Conservation (phyloP, 371 early-diverging fungal species). For the Mucor piriformis region DNA sequence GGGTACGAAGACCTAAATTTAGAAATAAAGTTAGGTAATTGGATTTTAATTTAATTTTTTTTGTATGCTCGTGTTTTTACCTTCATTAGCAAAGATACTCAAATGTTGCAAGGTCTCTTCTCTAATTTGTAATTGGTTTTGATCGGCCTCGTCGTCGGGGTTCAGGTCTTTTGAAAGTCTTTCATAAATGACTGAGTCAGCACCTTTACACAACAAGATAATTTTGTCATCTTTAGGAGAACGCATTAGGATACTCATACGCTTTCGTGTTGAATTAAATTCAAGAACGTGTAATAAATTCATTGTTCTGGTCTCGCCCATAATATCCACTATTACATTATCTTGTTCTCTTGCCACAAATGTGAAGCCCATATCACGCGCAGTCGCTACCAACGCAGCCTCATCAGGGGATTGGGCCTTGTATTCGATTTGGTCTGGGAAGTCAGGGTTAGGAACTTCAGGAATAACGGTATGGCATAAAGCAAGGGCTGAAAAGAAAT, state of each 20-base stretch:
- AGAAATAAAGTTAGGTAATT: not conserved
- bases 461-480: constrained; percentile 83
- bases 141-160: constrained; percentile 50
- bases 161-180: constrained; percentile 55
- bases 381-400: constrained; percentile 90
- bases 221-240: constrained; percentile 73
- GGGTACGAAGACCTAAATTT: constrained; percentile 80
- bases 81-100: constrained; percentile 85
- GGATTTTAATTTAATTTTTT: not conserved
- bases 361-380: constrained; percentile 86
- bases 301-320: constrained; percentile 70
- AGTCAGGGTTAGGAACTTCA: constrained; percentile 51
- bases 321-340: constrained; percentile 67
- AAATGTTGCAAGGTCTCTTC: constrained; percentile 44
- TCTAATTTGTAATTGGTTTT: constrained; percentile 45
- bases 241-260: constrained; percentile 83
- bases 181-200: constrained; percentile 90
- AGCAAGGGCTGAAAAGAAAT: constrained; percentile 79
- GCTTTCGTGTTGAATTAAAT: constrained; percentile 86
- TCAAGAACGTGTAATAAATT: constrained; percentile 80
- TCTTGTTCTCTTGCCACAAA: constrained; percentile 78
- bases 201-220: constrained; percentile 92
- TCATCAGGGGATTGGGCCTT: constrained; percentile 96
- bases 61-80: constrained; percentile 5
- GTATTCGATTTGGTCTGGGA: constrained; percentile 67